Percentiles rank a stretch among this genome's conserved stretches.
Conservation (phyloP, 2,329 filamentous ascomycete species). For the Aspergillus fischeri region DNA sequence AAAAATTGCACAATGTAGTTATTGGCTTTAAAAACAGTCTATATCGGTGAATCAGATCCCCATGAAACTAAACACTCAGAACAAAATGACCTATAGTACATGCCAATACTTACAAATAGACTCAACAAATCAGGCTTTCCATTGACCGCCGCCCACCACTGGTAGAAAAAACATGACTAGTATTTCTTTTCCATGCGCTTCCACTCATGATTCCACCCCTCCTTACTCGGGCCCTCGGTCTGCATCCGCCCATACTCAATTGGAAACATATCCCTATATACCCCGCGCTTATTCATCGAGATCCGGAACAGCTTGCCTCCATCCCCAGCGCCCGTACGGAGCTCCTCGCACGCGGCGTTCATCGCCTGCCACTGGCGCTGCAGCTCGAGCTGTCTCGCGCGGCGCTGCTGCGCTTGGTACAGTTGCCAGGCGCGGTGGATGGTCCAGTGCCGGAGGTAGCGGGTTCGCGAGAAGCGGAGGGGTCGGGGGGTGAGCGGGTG, state of each 20-base stretch:
- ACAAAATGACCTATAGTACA: conserved; percentile 2
- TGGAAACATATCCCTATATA: conserved; percentile 71
- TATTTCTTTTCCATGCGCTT: conserved; percentile 51
- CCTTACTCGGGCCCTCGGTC: conserved; percentile 73
- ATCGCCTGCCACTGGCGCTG: conserved; percentile 79
- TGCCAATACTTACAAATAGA: not conserved
- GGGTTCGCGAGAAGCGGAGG: conserved; percentile 81
- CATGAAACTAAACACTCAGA: not conserved
- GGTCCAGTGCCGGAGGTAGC: conserved; percentile 93
- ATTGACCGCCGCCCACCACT: conserved; percentile 1
- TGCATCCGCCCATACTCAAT: conserved; percentile 76
- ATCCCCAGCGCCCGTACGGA: conserved; percentile 54
- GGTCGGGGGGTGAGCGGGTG: conserved; percentile 69
- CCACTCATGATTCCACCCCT: conserved; percentile 94
- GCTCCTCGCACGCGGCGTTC: conserved; percentile 77
- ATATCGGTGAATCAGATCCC: not conserved
- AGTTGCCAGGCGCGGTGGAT: conserved; percentile 95
- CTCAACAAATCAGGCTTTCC: not conserved
- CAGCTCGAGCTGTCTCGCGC: conserved; percentile 64
- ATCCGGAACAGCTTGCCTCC: conserved; percentile 69
- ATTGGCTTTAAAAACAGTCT: not conserved
- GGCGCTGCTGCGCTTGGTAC: conserved; percentile 65
- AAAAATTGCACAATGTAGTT: not conserved
- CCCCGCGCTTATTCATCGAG: conserved; percentile 84
- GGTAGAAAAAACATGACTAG: not conserved